These are phyloP conservation scores for Clonostachys rosea DNA, from an alignment of 2,329 filamentous ascomycete species.

Conservation along the genomic window DNA sequence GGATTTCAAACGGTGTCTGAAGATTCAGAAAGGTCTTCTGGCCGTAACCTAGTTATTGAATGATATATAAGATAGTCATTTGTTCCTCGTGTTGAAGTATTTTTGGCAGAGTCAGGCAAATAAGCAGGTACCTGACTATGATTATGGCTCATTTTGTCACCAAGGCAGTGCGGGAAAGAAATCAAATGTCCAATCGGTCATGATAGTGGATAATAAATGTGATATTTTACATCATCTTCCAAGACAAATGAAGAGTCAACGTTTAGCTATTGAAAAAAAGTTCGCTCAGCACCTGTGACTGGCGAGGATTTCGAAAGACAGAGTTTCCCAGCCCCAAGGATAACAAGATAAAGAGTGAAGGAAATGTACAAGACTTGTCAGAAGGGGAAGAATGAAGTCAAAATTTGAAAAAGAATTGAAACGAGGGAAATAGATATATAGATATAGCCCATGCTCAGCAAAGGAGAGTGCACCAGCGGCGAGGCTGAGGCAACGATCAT, in stretches of 20 bases:
- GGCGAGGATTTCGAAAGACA: background rate
- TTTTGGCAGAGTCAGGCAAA: too few relatives aligned
- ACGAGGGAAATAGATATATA: constrained; percentile 6
- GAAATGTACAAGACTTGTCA: background rate
- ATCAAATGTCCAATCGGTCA: background rate
- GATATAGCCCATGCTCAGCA: constrained; percentile 5
- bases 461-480: background rate
- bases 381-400: constrained; percentile 1
- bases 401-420: constrained; percentile 7
- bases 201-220: constrained; percentile 7
- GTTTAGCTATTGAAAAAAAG: constrained; percentile 3
- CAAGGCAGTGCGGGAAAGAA: background rate
- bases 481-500: background rate
- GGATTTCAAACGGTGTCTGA: constrained; percentile 42
- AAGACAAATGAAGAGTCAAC: constrained; percentile 4
- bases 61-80: too few relatives aligned
- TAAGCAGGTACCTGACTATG: too few relatives aligned
- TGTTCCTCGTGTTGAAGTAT: too few relatives aligned
- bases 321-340: background rate
- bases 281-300: background rate
- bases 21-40: constrained; percentile 32
- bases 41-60: constrained; percentile 6
- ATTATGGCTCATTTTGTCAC: background rate
- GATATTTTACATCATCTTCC: constrained; percentile 3
- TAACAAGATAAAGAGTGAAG: background rate